These are phyloP conservation scores for Nigrospora osmanthi DNA, from an alignment of 2,329 filamentous ascomycete species.

Conservation along the genomic window DNA sequence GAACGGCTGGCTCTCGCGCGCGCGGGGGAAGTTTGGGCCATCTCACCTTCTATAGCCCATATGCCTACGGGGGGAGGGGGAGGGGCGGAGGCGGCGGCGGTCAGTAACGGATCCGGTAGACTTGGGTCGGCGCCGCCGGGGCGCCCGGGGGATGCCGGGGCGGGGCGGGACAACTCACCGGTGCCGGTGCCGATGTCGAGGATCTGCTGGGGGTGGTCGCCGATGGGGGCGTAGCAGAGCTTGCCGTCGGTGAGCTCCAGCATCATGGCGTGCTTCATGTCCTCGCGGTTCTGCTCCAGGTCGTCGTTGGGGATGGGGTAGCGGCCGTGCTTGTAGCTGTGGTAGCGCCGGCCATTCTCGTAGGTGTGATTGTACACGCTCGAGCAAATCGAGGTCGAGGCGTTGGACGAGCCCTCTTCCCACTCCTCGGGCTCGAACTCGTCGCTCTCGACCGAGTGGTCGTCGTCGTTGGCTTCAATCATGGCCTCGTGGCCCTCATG, in stretches of 20 bases:
- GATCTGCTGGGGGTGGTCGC: constrained; percentile 24
- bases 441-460: constrained; percentile 6
- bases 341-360: constrained; percentile 33
- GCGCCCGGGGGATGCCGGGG: too few species aligned
- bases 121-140: too few species aligned
- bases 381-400: constrained; percentile 21
- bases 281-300: constrained; percentile 33
- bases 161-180: constrained; percentile 17
- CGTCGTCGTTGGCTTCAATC: constrained; percentile 4
- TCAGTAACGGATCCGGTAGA: too few species aligned
- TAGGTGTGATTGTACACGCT: constrained; percentile 31
- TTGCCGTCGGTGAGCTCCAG: constrained; percentile 20
- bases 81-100: too few species aligned
- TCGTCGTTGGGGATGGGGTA: constrained; percentile 34
- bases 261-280: constrained; percentile 20
- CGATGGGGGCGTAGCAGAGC: constrained; percentile 33
- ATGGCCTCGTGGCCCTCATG: neutral
- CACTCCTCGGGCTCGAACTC: constrained; percentile 11
- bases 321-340: constrained; percentile 29
- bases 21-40: too few species aligned
- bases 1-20: too few species aligned
- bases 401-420: constrained; percentile 3
- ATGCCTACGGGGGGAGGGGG: constrained; percentile 20
- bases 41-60: constrained; percentile 43
- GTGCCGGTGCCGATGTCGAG: constrained; percentile 38